A percentile compares a stretch with the other conserved stretches of the same genome.
phyloP scores from a whole-genome alignment of 2,329 filamentous ascomycete species.

The Talaromyces sp. region DNA sequence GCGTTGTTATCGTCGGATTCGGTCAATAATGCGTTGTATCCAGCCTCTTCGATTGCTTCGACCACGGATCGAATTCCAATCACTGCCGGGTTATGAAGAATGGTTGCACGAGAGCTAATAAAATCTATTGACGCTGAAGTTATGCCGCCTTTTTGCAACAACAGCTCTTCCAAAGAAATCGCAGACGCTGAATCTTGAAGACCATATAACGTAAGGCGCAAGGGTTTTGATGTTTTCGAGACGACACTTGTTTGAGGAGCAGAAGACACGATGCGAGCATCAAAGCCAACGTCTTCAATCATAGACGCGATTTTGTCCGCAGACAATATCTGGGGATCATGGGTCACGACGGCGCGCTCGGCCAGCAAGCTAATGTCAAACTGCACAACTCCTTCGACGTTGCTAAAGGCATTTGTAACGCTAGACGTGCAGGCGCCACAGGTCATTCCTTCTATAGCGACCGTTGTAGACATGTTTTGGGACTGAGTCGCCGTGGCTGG shows the following conservation, averaged over 20 bases:
- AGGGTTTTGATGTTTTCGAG: slow-evolving; percentile 52
- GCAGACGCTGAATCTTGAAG: slow-evolving; percentile 67
- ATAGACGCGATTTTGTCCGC: slow-evolving; percentile 71
- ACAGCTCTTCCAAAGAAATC: slow-evolving; percentile 61
- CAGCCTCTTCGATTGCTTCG: slow-evolving; percentile 71
- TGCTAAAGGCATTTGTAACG: slow-evolving; percentile 75
- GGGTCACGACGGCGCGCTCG: slow-evolving; percentile 82
- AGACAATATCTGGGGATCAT: slow-evolving; percentile 67
- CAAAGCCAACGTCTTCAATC: slow-evolving; percentile 88
- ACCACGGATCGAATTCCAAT: slow-evolving; percentile 79
- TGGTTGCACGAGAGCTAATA: slow-evolving; percentile 64
- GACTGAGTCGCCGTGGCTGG: slow-evolving; percentile 26
- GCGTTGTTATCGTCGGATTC: slow-evolving; percentile 95
- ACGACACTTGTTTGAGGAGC: slow-evolving; percentile 54
- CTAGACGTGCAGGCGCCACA: slow-evolving; percentile 94
- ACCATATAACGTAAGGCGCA: slow-evolving; percentile 82
- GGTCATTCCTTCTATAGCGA: slow-evolving; percentile 94
- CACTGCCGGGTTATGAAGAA: slow-evolving; percentile 65
- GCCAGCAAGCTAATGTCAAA: slow-evolving; percentile 95
- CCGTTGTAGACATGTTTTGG: slow-evolving; percentile 63
- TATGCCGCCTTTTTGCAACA: slow-evolving; percentile 65
- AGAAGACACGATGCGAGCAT: slow-evolving; percentile 75
- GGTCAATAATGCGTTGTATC: slow-evolving; percentile 82
- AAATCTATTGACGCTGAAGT: slow-evolving; percentile 68
- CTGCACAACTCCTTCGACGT: slow-evolving; percentile 69